phyloP scores from a whole-genome alignment of 345 rosid species.

The Camelina laxa region DNA sequence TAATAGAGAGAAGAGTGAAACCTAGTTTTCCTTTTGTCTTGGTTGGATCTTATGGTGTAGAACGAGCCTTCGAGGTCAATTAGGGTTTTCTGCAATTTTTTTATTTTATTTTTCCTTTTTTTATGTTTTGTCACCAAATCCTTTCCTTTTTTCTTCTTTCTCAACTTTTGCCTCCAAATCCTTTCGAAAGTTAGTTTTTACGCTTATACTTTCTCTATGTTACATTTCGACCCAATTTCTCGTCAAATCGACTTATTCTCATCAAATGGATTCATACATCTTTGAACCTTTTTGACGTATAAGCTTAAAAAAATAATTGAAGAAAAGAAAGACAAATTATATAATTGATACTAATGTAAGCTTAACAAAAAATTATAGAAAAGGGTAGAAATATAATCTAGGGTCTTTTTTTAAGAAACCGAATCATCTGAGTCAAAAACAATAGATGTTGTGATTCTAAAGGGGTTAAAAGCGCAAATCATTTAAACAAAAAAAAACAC shows the following conservation, averaged over 20 bases:
- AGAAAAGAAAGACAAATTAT: background rate
- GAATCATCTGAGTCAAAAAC: background rate
- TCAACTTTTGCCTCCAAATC: background rate
- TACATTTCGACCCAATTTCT: background rate
- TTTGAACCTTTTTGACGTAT: no score
- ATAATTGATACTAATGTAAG: no score
- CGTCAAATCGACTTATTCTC: no score
- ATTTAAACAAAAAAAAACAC: background rate
- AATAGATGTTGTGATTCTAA: background rate
- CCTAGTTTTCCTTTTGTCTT: background rate
- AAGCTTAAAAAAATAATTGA: no score
- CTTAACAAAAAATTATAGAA: background rate
- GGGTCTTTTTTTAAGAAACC: background rate
- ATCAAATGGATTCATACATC: no score
- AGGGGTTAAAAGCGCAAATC: slow-evolving; percentile 2
- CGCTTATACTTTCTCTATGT: background rate
- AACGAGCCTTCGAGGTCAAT: slow-evolving; percentile 6
- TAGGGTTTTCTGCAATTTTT: slow-evolving; percentile 35
- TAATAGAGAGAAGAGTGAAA: background rate
- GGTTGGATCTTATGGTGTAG: slow-evolving; percentile 34
- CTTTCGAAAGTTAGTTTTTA: background rate
- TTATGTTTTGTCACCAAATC: slow-evolving; percentile 10
- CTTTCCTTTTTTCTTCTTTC: background rate
- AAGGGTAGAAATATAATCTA: background rate
- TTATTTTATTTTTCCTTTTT: slow-evolving; percentile 10